phyloP scores from a whole-genome alignment of 1,139 yeast genomes.

The Suhomyces kunorum region DNA sequence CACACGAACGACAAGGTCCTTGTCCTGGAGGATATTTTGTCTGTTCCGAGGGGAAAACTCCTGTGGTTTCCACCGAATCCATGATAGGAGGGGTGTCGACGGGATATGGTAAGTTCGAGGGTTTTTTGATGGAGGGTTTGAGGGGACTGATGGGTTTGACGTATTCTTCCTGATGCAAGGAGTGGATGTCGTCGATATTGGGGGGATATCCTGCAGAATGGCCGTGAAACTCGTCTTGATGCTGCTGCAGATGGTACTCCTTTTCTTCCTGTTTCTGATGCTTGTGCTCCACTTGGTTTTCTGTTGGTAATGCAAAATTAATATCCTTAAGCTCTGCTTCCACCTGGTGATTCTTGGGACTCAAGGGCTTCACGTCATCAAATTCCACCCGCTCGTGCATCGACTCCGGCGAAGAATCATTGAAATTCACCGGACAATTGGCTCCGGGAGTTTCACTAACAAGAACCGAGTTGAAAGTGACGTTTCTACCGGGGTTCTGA shows the following conservation, averaged over 20 bases:
- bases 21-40: slow-evolving; percentile 56
- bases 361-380: slow-evolving; percentile 27
- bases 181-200: neutral
- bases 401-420: slow-evolving; percentile 12
- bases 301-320: slow-evolving; percentile 21
- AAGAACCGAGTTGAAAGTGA: slow-evolving; percentile 8
- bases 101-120: slow-evolving; percentile 10
- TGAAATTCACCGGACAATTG: slow-evolving; percentile 10
- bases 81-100: slow-evolving; percentile 8
- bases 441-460: slow-evolving; percentile 7
- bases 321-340: slow-evolving; percentile 33
- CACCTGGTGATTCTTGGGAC: slow-evolving; percentile 34
- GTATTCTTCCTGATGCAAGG: slow-evolving; percentile 1
- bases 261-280: neutral
- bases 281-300: neutral
- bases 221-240: neutral
- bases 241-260: neutral
- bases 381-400: slow-evolving; percentile 5
- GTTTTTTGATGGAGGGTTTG: neutral
- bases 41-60: slow-evolving; percentile 2
- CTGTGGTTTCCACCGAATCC: slow-evolving; percentile 1
- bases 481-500: slow-evolving; percentile 3
- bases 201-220: no score
- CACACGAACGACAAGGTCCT: slow-evolving; percentile 76
- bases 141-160: slow-evolving; percentile 12